Percentiles rank a stretch among this genome's conserved stretches.
Conservation (phyloP, 495 filamentous ascomycete species). For the Opeltia flavorubescens region DNA sequence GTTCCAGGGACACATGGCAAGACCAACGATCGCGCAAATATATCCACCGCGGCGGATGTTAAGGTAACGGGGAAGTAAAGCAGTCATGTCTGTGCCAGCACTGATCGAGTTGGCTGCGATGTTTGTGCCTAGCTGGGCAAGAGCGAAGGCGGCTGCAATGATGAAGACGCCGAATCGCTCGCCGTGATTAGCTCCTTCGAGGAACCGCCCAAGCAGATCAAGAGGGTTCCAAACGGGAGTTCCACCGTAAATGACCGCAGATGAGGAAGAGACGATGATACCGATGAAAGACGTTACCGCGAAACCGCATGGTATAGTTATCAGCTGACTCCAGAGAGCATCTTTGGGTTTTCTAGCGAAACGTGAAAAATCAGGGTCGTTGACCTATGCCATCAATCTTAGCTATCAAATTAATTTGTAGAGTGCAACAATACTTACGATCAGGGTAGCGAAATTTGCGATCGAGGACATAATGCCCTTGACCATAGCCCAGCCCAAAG, state of each 20-base stretch:
- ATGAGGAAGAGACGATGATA: conserved; percentile 83
- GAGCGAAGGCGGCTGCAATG: conserved; percentile 65
- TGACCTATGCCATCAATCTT: conserved; percentile 26
- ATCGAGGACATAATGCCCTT: conserved; percentile 78
- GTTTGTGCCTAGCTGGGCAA: conserved; percentile 86
- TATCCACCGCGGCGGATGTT: conserved; percentile 87
- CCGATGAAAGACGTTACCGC: conserved; percentile 85
- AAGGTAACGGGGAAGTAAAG: conserved; percentile 71
- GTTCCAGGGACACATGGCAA: conserved; percentile 73
- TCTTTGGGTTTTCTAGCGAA: conserved; percentile 71
- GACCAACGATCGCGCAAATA: conserved; percentile 68
- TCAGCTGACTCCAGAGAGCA: conserved; percentile 76
- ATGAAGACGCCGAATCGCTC: conserved; percentile 84
- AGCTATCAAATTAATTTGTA: not conserved
- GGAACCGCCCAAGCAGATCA: conserved; percentile 57
- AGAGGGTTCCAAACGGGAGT: conserved; percentile 81
- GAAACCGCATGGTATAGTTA: conserved; percentile 78
- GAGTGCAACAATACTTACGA: conserved; percentile 29
- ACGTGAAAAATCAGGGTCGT: conserved; percentile 81
- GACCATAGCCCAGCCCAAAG: conserved; percentile 68
- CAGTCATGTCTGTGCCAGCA: conserved; percentile 83
- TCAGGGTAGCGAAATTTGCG: conserved; percentile 84
- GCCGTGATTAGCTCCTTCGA: conserved; percentile 54
- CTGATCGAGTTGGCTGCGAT: conserved; percentile 87
- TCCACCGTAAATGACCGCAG: conserved; percentile 57